Conservation (phyloP, 805 yeast species). For the Wickerhamiella qilinensis region DNA sequence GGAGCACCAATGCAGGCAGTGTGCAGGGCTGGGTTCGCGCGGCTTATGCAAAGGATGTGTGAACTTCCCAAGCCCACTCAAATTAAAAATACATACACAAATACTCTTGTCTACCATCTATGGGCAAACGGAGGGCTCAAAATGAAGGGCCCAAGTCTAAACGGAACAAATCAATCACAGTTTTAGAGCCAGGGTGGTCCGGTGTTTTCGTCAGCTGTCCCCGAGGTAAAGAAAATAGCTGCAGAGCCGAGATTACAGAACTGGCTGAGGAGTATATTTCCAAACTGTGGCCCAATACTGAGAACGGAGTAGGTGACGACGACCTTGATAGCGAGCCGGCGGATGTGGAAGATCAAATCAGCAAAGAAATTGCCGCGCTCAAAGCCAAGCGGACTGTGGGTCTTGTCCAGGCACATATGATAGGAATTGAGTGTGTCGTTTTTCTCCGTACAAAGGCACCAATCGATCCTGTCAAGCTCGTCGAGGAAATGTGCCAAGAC, state of each 20-base stretch:
- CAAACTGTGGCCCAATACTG: conserved; percentile 10
- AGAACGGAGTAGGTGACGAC: conserved; percentile 24
- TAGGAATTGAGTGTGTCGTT: conserved; percentile 35
- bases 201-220: conserved; percentile 87
- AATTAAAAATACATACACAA: too few relatives aligned
- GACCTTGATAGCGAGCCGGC: conserved; percentile 25
- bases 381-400: conserved; percentile 23
- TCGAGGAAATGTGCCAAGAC: conserved; percentile 46
- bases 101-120: background rate
- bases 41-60: too few relatives aligned
- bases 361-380: conserved; percentile 45
- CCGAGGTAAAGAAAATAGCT: conserved; percentile 46
- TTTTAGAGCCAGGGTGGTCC: conserved; percentile 63
- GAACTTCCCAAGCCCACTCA: too few relatives aligned
- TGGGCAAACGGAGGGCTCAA: conserved; percentile 4
- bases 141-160: too few relatives aligned
- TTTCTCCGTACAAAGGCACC: conserved; percentile 73
- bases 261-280: conserved; percentile 23
- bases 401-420: conserved; percentile 13
- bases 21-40: too few relatives aligned
- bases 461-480: conserved; percentile 60
- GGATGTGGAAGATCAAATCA: conserved; percentile 58
- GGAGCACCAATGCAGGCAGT: too few relatives aligned
- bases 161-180: conserved; percentile 3
- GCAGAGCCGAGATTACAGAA: conserved; percentile 13